These are phyloP conservation scores for Diplotaxis tenuifolia DNA, from an alignment of 345 rosid genomes.

Conservation along the genomic window DNA sequence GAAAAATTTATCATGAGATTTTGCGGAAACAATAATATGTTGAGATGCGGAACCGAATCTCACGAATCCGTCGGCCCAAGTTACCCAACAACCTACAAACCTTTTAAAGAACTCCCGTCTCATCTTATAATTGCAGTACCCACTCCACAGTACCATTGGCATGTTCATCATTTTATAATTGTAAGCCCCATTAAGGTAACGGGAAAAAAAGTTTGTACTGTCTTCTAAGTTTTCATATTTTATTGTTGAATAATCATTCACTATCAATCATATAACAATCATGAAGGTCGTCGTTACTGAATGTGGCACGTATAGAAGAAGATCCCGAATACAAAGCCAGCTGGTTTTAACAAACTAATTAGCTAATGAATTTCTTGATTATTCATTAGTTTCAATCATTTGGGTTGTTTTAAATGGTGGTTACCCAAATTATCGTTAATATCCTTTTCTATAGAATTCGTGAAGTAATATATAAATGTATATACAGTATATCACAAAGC, in stretches of 20 bases:
- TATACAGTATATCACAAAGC: not conserved
- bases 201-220: not conserved
- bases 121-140: not conserved
- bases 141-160: not conserved
- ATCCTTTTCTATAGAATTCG: not conserved
- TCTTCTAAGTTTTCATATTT: not conserved
- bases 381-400: slow-evolving; percentile 5
- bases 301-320: not conserved
- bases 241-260: not conserved
- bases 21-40: not conserved
- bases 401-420: slow-evolving; percentile 1
- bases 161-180: not conserved
- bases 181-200: not conserved
- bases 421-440: not conserved
- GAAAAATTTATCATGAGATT: not conserved
- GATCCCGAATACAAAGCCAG: not conserved
- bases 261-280: not conserved
- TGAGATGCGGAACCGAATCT: not conserved
- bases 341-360: not conserved
- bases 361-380: not conserved
- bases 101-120: not conserved
- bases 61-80: not conserved
- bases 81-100: not conserved
- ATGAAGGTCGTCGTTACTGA: not conserved
- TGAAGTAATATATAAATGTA: not conserved